phyloP scores from a whole-genome alignment of 2,329 filamentous ascomycete genomes.

The Xylariaceae sp. region DNA sequence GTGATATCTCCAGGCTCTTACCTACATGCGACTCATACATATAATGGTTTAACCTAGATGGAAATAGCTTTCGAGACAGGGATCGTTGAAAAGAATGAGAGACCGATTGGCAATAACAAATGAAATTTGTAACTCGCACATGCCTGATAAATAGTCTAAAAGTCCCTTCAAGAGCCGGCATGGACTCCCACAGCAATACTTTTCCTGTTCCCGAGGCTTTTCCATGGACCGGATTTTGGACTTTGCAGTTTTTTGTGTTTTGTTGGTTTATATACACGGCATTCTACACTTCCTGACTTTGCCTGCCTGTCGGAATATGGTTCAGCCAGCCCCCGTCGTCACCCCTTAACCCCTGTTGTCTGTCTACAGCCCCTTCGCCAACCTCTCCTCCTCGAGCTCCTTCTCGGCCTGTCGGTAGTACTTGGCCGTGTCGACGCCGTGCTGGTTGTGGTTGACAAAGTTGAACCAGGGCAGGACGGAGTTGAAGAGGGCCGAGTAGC shows the following conservation, averaged over 20 bases:
- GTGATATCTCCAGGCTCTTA: slow-evolving; percentile 2
- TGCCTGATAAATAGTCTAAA: slow-evolving; percentile 5
- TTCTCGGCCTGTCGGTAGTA: slow-evolving; percentile 95
- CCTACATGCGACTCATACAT: no score
- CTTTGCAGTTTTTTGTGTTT: background rate
- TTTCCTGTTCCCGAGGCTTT: background rate
- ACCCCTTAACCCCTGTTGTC: background rate
- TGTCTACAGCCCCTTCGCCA: no score
- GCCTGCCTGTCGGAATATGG: background rate
- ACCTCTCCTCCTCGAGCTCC: slow-evolving; percentile 77
- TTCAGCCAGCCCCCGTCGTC: background rate
- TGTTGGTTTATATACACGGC: slow-evolving; percentile 15
- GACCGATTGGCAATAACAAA: slow-evolving; percentile 8
- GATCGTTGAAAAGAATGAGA: no score
- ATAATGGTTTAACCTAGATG: no score
- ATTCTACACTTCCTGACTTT: background rate
- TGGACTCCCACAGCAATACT: background rate
- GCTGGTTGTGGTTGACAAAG: slow-evolving; percentile 92
- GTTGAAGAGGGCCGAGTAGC: slow-evolving; percentile 80
- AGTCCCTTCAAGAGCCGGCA: background rate
- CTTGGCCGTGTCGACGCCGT: slow-evolving; percentile 96
- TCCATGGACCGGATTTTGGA: background rate
- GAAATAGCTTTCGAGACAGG: no score
- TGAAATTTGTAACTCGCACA: slow-evolving; percentile 4
- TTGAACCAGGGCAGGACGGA: slow-evolving; percentile 95